A percentile compares a stretch with the other conserved stretches of the same genome.
Evolutionary conservation across 2,329 filamentous ascomycete genomes (phyloP).

Genomic region (Phoma herbarum): DNA sequence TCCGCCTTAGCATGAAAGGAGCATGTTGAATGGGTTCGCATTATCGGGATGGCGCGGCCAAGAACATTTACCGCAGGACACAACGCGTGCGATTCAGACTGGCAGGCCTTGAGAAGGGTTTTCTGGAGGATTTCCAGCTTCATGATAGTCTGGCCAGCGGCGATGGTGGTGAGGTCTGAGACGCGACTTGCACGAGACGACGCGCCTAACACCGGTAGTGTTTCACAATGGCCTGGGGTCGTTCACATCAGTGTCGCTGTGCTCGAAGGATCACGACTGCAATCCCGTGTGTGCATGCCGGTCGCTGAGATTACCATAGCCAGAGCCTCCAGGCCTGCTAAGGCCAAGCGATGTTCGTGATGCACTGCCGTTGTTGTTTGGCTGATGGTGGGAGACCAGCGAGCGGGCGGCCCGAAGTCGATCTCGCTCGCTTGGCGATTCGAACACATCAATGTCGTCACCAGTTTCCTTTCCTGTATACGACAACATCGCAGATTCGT

Average conservation of each 20-base stretch:
- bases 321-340: background rate
- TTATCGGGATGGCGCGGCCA: slow-evolving; percentile 36
- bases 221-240: slow-evolving; percentile 36
- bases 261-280: background rate
- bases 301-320: background rate
- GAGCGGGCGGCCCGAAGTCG: slow-evolving; percentile 17
- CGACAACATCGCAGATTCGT: slow-evolving; percentile 7
- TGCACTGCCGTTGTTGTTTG: slow-evolving; percentile 19
- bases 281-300: background rate
- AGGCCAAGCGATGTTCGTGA: slow-evolving; percentile 11
- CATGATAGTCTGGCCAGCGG: slow-evolving; percentile 48
- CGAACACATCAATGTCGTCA: slow-evolving; percentile 26
- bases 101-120: slow-evolving; percentile 27
- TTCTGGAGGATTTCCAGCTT: slow-evolving; percentile 40
- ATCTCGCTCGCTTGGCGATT: slow-evolving; percentile 20
- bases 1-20: slow-evolving; percentile 30
- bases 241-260: background rate
- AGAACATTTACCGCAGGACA: slow-evolving; percentile 29
- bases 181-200: slow-evolving; percentile 43
- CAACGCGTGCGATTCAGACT: slow-evolving; percentile 28
- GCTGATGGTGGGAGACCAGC: slow-evolving; percentile 2
- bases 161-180: slow-evolving; percentile 42
- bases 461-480: slow-evolving; percentile 15
- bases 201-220: slow-evolving; percentile 37
- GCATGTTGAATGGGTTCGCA: slow-evolving; percentile 33